Evolutionary conservation across 2,329 filamentous ascomycete genomes (phyloP), one percentile per base, ranked within the genome.

Genomic region (Colletotrichum truncatum): DNA sequence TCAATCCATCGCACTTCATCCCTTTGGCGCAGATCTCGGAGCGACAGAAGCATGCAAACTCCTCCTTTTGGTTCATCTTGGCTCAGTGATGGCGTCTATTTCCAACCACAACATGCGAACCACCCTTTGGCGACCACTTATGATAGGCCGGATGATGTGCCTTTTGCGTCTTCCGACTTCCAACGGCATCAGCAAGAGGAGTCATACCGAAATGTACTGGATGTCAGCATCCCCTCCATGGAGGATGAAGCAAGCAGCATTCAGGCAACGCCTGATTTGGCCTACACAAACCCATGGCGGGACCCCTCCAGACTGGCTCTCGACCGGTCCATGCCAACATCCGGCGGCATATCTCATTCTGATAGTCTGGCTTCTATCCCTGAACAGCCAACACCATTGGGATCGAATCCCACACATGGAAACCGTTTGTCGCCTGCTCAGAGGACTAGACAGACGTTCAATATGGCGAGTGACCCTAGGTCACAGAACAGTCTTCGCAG

Each of bases 171-270:
- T 7, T 36, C 51, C 5, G 64, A 53, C 10, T 60, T 68, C 1
- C 64, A 70, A 11, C 69, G 68, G 14, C 70, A 64, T 11, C 65
- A 67, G 25, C 70, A 68, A 21, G 64, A 70, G 16, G 63, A 63
- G 36, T 72, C 72, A 2, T 77, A 74, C 55, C 70, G 73, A 12
- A 72, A 71, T 39, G 69, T 59, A 7, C 51, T 77, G n/a, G 72
- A 77, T 26, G 67, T 73, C 54, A 70, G 69, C 36, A 72, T 77
- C 9, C 74, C 74, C 4, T 66, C 70, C 6, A 56, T 72, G 21
- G 43, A 61, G 12, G 57, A 67, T 8, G 51, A 64, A 30, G 26
- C 41, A 16, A 58, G 52, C 32, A 74, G 70, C 30, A 68, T 73
- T 16, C 70, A 70, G 38, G 70, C 60, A n/a, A 71, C 69, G 3